Evolutionary conservation across 495 filamentous ascomycete genomes (phyloP), one percentile per base, ranked within the genome.

Genomic region (Aspergillus affinis): DNA sequence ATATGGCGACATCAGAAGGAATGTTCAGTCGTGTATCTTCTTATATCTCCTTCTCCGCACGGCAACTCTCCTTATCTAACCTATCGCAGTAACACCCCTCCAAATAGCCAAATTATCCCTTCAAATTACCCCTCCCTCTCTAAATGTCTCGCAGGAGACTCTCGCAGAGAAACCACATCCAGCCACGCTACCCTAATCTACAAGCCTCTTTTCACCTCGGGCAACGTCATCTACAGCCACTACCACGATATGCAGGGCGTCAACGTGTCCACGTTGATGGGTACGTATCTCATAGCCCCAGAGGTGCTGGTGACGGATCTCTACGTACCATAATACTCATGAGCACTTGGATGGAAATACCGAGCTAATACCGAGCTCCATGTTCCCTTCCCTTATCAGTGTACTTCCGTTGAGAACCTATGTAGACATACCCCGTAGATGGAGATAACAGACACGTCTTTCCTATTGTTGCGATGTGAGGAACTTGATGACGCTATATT

Each of bases 261-360:
- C 47, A 61, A 70, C 9, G 72, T 72, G 9, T 71, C 72, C 10
- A 75, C 69, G 7, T 78, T 79, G 51, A 70, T 79, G 7, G 75
- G 75, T 52, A 68, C 70, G 30, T 79, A 78, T 55, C 78, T 75
- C 52, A 71, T 69, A 4, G 76, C 73, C 4, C 74, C 68, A 48
- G 68, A 75, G 55, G 76, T 77, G 0, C 66, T 78, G 3, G 66
- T 36, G 6, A 36, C 32, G 9, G 32, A 36, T 9, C 12, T 36
- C 32, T 36, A 36, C 32, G 32, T 8, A 12, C 32, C n/a, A n/a
- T n/a, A n/a, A n/a, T n/a, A n/a, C n/a, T n/a, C n/a, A n/a, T n/a
- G n/a, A n/a, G n/a, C n/a, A n/a, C n/a, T n/a, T n/a, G n/a, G n/a
- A n/a, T n/a, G n/a, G n/a, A n/a, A n/a, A n/a, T n/a, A n/a, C n/a